Base-by-base conservation (phyloP, 306 rosid species). In the Vigna nakashimae region DNA sequence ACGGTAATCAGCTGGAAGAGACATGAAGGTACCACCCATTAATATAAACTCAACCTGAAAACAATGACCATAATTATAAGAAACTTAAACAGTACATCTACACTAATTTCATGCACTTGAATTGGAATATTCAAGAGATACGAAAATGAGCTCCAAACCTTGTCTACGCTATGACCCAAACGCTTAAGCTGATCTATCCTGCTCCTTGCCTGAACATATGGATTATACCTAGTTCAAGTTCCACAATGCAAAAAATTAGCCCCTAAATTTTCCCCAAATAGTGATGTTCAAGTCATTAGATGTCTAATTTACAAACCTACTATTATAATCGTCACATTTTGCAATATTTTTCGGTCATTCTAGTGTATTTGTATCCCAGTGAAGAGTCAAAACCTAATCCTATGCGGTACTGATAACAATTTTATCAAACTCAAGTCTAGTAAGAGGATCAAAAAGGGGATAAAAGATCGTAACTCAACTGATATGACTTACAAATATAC, bases 11-110 rank as follows among this genome's bases (percentile, higher is more conserved):
- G 90, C 92, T 0, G 98, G 98, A 80, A 95, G 88, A 0, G 98
- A 90, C 99, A 95, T 95, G 88, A 95, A 95, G 17, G 99, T 95
- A 51, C 98, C 98, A 5, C 99, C 99, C 99, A 95, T 95, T 55
- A 95, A 82, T 80, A 95, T 95, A 88, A 88, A 95, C 82, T 95
- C 99, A 68, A 92, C 98, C 99, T 92, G 94, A 65, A 83, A 82
- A 36, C 87, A 87, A 34, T 58, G 32, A 74, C 7, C 74, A 72
- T n/a, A 66, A 77, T 9, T 67, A 58, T 69, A 74, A 83, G 71
- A 22, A 60, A 56, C 4, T 38, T 20, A 65, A 26, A 60, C 28
- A 24, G 32, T 17, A 64, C 15, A 65, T 32, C 18, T 13, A 30
- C 45, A 36, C 26, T 53, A 26, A 63, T 56, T 49, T 43, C 64